phyloP scores from a whole-genome alignment of 371 early-diverging fungal species.

The Nematocida sp. region DNA sequence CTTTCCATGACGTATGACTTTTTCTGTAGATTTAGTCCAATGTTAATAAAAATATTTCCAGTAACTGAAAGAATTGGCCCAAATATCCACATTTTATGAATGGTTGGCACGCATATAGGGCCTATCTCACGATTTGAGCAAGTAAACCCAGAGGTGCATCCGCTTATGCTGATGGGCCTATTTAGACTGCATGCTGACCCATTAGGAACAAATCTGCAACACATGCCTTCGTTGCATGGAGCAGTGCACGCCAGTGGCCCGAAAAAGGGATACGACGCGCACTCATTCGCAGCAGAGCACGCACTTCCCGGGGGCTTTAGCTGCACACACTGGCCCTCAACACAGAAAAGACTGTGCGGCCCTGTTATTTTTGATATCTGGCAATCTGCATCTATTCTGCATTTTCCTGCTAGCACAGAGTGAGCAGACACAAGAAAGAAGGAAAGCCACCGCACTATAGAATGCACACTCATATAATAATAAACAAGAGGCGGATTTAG shows the following conservation, averaged over 20 bases:
- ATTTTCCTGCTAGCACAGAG: constrained; percentile 13
- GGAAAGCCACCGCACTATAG: neutral
- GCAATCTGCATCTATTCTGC: constrained; percentile 69
- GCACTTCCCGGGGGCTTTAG: constrained; percentile 62
- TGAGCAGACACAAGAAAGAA: neutral
- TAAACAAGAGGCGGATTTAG: neutral
- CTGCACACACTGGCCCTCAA: constrained; percentile 66
- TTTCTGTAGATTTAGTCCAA: constrained; percentile 82
- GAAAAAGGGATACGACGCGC: constrained; percentile 70
- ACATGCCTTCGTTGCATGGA: constrained; percentile 63
- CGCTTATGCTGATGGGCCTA: constrained; percentile 66
- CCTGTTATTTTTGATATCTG: constrained; percentile 61
- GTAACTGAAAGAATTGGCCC: constrained; percentile 75
- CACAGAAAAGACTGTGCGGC: constrained; percentile 68
- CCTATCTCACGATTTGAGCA: constrained; percentile 63
- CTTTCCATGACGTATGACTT: constrained; percentile 73
- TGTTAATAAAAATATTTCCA: constrained; percentile 75
- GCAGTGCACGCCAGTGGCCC: constrained; percentile 70
- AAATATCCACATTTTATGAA: constrained; percentile 69
- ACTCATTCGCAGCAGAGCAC: constrained; percentile 67
- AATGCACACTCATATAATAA: constrained; percentile 6
- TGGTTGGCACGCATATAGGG: constrained; percentile 65
- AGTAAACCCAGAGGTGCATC: constrained; percentile 65
- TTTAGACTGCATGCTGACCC: constrained; percentile 63
- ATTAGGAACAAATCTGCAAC: constrained; percentile 69